Conservation (phyloP, 257 asterid species). For the Mentha longifolia region DNA sequence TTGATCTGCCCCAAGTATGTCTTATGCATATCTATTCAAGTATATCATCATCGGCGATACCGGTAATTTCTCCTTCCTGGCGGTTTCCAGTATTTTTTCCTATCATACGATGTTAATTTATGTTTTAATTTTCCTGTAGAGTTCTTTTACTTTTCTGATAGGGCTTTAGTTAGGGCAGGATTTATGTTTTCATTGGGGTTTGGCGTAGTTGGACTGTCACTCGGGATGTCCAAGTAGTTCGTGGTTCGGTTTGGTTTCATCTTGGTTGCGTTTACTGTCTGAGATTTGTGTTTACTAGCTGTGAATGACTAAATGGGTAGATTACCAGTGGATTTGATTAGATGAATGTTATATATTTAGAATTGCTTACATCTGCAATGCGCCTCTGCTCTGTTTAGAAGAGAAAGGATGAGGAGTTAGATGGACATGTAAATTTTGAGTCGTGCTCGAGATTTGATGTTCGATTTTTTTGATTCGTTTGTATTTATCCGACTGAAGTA, state of each 20-base stretch:
- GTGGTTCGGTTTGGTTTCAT: too few relatives aligned
- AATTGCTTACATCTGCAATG: not conserved
- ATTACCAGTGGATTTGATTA: constrained; percentile 23
- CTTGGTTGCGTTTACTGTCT: not conserved
- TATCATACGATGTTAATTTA: constrained; percentile 22
- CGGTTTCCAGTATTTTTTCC: not conserved
- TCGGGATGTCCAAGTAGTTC: not conserved
- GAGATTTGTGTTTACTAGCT: not conserved
- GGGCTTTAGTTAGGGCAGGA: not conserved
- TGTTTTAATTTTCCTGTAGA: not conserved
- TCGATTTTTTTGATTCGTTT: not conserved
- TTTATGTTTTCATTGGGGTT: constrained; percentile 19
- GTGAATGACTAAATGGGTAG: not conserved
- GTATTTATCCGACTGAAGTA: not conserved
- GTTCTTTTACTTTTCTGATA: not conserved
- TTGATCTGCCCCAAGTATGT: constrained; percentile 44
- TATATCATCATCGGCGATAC: constrained; percentile 94
- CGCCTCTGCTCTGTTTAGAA: not conserved
- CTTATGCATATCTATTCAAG: constrained; percentile 89
- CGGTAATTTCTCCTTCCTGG: constrained; percentile 48
- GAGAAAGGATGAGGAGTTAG: not conserved
- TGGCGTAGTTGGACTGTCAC: constrained; percentile 19
- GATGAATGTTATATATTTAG: constrained; percentile 10
- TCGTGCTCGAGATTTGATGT: not conserved
- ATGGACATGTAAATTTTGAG: not conserved